Evolutionary conservation across 371 early-diverging fungal species (phyloP).

Genomic region (Zychaea mexicana): DNA sequence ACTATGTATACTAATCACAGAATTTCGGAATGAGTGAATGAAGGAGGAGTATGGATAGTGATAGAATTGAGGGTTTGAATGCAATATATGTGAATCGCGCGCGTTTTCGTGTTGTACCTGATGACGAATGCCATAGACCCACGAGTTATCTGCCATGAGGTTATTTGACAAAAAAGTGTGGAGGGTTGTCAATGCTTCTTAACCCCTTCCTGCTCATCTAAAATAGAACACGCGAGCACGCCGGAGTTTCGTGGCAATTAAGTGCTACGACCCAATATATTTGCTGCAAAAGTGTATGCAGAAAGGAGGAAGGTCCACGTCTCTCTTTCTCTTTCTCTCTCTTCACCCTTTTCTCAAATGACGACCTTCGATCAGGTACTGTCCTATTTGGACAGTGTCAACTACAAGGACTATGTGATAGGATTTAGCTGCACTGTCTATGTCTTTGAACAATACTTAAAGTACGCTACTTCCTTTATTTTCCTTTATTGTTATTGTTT

Average conservation of each 20-base stretch:
- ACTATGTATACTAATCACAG: too few relatives aligned
- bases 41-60: too few relatives aligned
- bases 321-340: conserved; percentile 9
- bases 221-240: too few relatives aligned
- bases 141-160: conserved; percentile 51
- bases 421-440: conserved; percentile 67
- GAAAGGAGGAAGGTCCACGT: too few relatives aligned
- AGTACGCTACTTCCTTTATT: conserved; percentile 43
- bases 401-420: conserved; percentile 80
- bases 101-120: conserved; percentile 46
- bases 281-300: too few relatives aligned
- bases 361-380: conserved; percentile 2
- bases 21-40: too few relatives aligned
- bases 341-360: not conserved
- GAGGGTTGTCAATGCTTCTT: not conserved
- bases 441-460: conserved; percentile 70
- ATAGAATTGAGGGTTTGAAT: too few relatives aligned
- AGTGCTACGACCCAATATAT: too few relatives aligned
- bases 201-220: too few relatives aligned
- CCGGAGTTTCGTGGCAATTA: too few relatives aligned
- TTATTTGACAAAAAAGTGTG: not conserved
- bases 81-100: too few relatives aligned
- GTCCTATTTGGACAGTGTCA: conserved; percentile 30
- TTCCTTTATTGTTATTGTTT: too few relatives aligned
- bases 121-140: conserved; percentile 70